Evolutionary conservation across 495 filamentous ascomycete species (phyloP), one percentile per base, ranked within the genome.

Genomic region (Articulospora tetracladia): DNA sequence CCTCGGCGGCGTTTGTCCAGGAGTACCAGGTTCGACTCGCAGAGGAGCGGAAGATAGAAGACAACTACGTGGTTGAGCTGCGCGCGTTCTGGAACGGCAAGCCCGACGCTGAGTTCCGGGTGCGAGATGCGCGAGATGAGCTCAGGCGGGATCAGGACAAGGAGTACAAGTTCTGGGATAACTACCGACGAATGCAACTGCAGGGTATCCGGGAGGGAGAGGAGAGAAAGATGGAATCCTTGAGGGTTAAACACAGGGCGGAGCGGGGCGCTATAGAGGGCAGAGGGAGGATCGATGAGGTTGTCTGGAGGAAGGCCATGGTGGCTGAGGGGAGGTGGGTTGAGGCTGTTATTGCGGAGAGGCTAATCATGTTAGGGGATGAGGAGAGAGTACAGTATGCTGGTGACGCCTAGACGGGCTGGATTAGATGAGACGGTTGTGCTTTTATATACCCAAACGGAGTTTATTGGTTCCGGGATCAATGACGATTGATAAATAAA

Each of bases 91-190:
- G 59, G 62, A 25, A 32, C 1, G 57, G 57, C 1, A 51, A 65
- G 12, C 46, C 46, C 22, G 62, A 55, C 1, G 57, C n/a, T 10
- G 62, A 65, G 20, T 54, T 46, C 30, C 48, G 51, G 28, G 49
- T 65, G 20, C n/a, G 57, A 27, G 39, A 58, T 39, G 59, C 59
- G 3, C 60, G 63, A 32, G 59, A 65, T 53, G 59, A 60, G 41
- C 44, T 68, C 28, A 44, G 66, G 17, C 26, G 19, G 12, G 58
- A 63, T 26, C 62, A 63, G 15, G 44, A 58, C 13, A 58, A 53
- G 20, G 57, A 68, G 32, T 63, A 65, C 55, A 53, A 28, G 32
- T 41, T 53, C 6, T 68, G 66, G 66, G 60, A 65, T 54, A 8
- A 27, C 0, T 44, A 63, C 56, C 57, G 66, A 30, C 39, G 60